Percentiles rank a stretch among this genome's conserved stretches.
These are phyloP conservation scores for Phoma sp. DNA, from an alignment of 2,329 filamentous ascomycete genomes.

Conservation along the genomic window DNA sequence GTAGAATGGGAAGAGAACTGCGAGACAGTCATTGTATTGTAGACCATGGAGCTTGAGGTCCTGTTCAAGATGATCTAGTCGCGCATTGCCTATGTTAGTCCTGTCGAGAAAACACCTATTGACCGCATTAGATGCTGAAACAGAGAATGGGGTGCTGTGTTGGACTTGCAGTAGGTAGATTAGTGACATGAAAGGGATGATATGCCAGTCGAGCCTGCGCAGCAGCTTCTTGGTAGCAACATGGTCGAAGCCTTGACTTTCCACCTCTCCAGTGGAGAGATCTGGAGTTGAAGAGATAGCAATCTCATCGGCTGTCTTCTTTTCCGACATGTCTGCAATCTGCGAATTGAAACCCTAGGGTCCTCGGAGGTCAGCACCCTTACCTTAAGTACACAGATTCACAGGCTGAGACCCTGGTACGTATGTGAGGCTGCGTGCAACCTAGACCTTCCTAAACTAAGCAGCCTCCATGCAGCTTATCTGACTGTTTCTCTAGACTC, in stretches of 20 bases:
- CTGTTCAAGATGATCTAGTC: conserved; percentile 48
- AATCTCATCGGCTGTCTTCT: conserved; percentile 16
- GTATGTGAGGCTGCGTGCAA: conserved; percentile 1
- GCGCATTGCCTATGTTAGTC: conserved; percentile 58
- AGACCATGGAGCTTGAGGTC: conserved; percentile 47
- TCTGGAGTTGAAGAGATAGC: conserved; percentile 16
- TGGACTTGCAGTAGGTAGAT: conserved; percentile 60
- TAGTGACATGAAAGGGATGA: conserved; percentile 67
- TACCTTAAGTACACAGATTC: conserved; percentile 7
- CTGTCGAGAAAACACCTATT: conserved; percentile 59
- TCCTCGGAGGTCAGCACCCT: neutral
- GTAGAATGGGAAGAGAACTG: conserved; percentile 63
- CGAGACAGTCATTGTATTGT: conserved; percentile 67
- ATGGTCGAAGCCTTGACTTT: conserved; percentile 46
- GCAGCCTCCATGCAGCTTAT: conserved; percentile 12
- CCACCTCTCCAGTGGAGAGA: conserved; percentile 28
- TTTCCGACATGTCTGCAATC: conserved; percentile 18
- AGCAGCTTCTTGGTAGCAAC: conserved; percentile 59
- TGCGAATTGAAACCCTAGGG: neutral
- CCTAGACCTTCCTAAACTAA: conserved; percentile 2
- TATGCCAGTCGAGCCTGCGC: conserved; percentile 61
- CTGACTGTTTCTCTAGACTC: neutral
- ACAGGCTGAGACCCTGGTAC: conserved; percentile 3
- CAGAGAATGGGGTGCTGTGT: neutral
- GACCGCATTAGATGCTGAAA: neutral